These are phyloP conservation scores for Raphidocelis subcapitata DNA, from an alignment of 139 green algal genomes.

Conservation along the genomic window DNA sequence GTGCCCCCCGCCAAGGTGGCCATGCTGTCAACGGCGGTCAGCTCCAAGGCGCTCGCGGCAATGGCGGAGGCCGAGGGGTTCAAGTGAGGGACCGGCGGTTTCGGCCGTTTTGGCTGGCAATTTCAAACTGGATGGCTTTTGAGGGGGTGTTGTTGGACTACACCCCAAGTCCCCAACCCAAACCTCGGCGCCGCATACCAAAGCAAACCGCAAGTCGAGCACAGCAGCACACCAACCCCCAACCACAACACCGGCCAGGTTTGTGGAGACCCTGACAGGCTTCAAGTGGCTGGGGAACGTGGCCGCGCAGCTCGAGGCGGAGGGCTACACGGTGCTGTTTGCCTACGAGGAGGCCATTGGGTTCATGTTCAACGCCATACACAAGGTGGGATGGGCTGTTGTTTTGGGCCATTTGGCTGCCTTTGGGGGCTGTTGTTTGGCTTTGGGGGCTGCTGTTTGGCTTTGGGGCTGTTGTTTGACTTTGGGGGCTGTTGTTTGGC, in stretches of 20 bases:
- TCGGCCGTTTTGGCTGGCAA: no score
- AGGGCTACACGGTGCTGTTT: slow-evolving; percentile 63
- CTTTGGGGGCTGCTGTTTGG: neutral
- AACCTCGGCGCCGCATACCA: no score
- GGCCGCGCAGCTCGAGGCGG: slow-evolving; percentile 51
- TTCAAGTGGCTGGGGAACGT: slow-evolving; percentile 85
- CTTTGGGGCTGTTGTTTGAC: neutral
- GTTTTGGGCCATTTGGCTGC: neutral
- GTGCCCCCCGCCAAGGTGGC: slow-evolving; percentile 35
- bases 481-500: no score
- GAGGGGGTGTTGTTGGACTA: no score
- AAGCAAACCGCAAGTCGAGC: no score
- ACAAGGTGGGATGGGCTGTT: slow-evolving; percentile 11
- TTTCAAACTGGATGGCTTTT: no score
- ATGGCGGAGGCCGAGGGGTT: slow-evolving; percentile 62
- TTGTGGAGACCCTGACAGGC: no score
- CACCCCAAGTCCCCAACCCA: no score
- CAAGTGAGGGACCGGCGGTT: no score
- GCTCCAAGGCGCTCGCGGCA: slow-evolving; percentile 51
- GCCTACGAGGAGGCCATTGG: slow-evolving; percentile 84
- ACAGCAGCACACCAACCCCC: no score
- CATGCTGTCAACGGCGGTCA: slow-evolving; percentile 69
- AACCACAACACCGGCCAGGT: no score
- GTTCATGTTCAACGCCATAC: slow-evolving; percentile 48
- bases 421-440: neutral